phyloP scores from a whole-genome alignment of 2,329 filamentous ascomycete species.

The Ophiocordyceps polyrhachis-furcata region DNA sequence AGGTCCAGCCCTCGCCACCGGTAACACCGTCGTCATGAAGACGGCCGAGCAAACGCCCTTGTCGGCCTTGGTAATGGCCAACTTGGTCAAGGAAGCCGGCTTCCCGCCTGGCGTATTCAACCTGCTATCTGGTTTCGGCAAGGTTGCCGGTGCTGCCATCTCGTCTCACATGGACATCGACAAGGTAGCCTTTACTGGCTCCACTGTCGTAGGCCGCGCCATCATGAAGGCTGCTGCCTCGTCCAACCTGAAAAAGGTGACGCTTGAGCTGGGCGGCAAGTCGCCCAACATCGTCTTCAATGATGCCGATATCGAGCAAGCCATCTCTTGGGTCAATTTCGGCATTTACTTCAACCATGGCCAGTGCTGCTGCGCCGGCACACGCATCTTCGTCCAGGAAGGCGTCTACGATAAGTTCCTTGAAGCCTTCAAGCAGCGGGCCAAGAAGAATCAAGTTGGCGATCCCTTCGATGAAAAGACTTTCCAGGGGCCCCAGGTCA shows the following conservation, averaged over 20 bases:
- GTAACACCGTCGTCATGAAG: constrained; percentile 58
- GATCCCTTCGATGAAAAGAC: constrained; percentile 64
- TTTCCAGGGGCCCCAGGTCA: constrained; percentile 81
- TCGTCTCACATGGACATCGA: constrained; percentile 62
- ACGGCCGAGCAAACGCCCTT: constrained; percentile 61
- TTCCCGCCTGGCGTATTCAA: constrained; percentile 66
- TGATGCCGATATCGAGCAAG: constrained; percentile 59
- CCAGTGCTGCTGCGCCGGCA: constrained; percentile 56
- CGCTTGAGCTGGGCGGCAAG: constrained; percentile 64
- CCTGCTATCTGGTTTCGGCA: constrained; percentile 62
- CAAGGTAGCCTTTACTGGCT: constrained; percentile 72
- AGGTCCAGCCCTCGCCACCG: constrained; percentile 50
- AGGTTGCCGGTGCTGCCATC: constrained; percentile 58
- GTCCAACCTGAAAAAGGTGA: constrained; percentile 70
- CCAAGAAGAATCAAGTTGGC: constrained; percentile 57
- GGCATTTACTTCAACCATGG: constrained; percentile 49
- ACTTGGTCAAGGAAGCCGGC: constrained; percentile 53
- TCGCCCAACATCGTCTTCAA: constrained; percentile 65
- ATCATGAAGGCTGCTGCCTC: constrained; percentile 67
- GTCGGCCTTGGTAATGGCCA: constrained; percentile 45
- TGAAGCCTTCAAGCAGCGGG: constrained; percentile 59
- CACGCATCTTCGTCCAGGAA: constrained; percentile 73
- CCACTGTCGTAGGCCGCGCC: constrained; percentile 50
- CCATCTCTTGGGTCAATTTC: constrained; percentile 62
- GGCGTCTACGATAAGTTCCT: constrained; percentile 78